Evolutionary conservation across 2,329 filamentous ascomycete genomes (phyloP).

Genomic region (Colletotrichum sp.): DNA sequence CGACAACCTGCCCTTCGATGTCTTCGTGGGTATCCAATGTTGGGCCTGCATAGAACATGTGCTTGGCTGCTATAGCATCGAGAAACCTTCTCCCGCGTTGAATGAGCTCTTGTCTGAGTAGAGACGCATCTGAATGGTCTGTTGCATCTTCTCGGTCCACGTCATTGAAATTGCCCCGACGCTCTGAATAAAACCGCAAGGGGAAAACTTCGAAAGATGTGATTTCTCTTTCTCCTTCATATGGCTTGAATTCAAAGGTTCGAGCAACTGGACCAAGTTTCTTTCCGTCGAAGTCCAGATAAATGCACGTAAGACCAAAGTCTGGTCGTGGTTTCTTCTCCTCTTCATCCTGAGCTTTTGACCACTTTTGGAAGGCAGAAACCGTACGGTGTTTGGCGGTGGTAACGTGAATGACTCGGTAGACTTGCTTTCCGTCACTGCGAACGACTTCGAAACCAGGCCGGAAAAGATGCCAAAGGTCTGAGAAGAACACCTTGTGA

Average conservation of each 20-base stretch:
- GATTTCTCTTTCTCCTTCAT: background rate
- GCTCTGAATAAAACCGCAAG: background rate
- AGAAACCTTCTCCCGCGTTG: background rate
- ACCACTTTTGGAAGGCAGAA: background rate
- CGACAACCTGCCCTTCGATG: background rate
- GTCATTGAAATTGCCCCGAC: background rate
- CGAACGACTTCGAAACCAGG: background rate
- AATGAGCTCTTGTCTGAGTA: background rate
- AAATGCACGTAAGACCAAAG: background rate
- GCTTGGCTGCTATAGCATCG: background rate
- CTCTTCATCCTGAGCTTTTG: background rate
- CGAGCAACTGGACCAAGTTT: background rate
- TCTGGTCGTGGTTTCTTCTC: background rate
- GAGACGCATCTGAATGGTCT: no score
- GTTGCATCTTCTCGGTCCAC: no score
- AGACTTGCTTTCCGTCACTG: background rate
- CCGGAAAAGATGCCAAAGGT: background rate
- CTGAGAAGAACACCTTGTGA: background rate
- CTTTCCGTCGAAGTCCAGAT: background rate
- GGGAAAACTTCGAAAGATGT: background rate
- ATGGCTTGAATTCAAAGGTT: background rate
- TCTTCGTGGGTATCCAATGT: background rate
- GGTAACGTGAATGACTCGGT: background rate
- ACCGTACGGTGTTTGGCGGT: background rate
- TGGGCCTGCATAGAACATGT: background rate